Evolutionary conservation across 1,284 basidiomycete species (phyloP).

Genomic region (Mycena citricolor): DNA sequence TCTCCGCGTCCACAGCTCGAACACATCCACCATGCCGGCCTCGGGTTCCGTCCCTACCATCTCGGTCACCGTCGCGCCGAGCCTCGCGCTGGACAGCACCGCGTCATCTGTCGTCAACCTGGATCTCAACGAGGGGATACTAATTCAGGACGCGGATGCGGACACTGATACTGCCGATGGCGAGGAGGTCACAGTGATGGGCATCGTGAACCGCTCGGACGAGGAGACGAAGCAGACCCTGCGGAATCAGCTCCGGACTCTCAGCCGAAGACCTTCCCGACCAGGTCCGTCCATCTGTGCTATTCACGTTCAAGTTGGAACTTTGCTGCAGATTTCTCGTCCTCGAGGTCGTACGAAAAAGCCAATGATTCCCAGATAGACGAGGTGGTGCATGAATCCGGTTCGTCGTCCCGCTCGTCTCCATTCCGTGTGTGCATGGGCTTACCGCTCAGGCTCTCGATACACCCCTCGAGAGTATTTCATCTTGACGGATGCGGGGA

Average conservation of each 20-base stretch:
- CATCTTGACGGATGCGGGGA: conserved; percentile 91
- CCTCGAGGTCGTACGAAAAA: conserved; percentile 8
- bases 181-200: conserved; percentile 49
- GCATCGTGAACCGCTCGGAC: conserved; percentile 42
- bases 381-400: conserved; percentile 33
- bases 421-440: conserved; percentile 15
- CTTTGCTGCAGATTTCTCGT: no score
- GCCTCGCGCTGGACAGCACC: conserved; percentile 52
- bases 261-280: conserved; percentile 49
- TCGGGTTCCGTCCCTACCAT: conserved; percentile 26
- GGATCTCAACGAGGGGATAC: conserved; percentile 61
- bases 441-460: conserved; percentile 35
- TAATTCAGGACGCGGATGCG: conserved; percentile 63
- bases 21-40: conserved; percentile 19
- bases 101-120: conserved; percentile 66
- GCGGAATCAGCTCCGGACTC: conserved; percentile 67
- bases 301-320: background rate
- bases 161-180: conserved; percentile 52
- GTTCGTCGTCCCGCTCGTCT: conserved; percentile 26
- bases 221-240: conserved; percentile 63
- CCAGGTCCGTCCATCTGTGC: conserved; percentile 31
- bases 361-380: background rate
- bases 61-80: conserved; percentile 29
- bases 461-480: conserved; percentile 82
- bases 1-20: conserved; percentile 43